Conservation (phyloP, 305 asterid genomes). For the Coffea humblotiana region DNA sequence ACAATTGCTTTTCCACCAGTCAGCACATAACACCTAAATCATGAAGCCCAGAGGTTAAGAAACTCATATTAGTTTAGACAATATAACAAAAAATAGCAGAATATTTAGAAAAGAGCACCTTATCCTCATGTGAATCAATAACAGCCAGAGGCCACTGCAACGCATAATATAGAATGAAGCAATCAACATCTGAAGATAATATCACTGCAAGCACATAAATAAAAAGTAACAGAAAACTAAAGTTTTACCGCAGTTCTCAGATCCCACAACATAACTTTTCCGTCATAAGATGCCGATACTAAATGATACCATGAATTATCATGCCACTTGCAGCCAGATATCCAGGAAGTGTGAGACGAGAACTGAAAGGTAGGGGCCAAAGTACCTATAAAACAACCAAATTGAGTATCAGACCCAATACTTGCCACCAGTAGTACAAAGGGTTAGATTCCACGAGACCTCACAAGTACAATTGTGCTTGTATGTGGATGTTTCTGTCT, state of each 20-base stretch:
- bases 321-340: slow-evolving; percentile 98
- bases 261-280: slow-evolving; percentile 97
- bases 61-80: not conserved
- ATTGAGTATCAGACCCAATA: slow-evolving; percentile 1
- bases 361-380: slow-evolving; percentile 74
- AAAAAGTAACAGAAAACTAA: slow-evolving; percentile 16
- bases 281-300: slow-evolving; percentile 87
- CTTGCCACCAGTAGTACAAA: not conserved
- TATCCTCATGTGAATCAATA: slow-evolving; percentile 71
- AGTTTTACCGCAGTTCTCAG: slow-evolving; percentile 81
- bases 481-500: not conserved
- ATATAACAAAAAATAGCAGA: not conserved
- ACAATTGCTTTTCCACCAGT: slow-evolving; percentile 83
- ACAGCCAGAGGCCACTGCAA: slow-evolving; percentile 88
- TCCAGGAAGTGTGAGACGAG: slow-evolving; percentile 86
- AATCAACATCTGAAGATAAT: slow-evolving; percentile 5
- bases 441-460: not conserved
- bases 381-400: slow-evolving; percentile 48
- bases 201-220: slow-evolving; percentile 3
- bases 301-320: slow-evolving; percentile 84
- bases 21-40: slow-evolving; percentile 75
- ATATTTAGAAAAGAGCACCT: slow-evolving; percentile 47
- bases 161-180: slow-evolving; percentile 21
- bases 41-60: slow-evolving; percentile 6
- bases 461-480: not conserved